Evolutionary conservation across 2,329 filamentous ascomycete genomes (phyloP), one percentile per base, ranked within the genome.

Genomic region (Hymenoscyphus infarciens): DNA sequence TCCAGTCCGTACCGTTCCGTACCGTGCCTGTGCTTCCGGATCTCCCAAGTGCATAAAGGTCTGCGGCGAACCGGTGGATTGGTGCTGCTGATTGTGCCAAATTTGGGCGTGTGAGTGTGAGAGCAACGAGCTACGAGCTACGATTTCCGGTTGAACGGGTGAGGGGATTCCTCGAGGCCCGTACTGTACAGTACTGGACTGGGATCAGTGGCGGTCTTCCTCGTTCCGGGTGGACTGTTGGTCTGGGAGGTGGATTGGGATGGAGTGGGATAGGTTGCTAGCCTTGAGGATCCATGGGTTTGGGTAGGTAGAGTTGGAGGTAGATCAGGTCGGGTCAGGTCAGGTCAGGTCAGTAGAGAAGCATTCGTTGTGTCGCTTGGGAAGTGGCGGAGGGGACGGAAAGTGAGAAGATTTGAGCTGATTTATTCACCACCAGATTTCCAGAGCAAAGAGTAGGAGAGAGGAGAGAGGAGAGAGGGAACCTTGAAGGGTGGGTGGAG

Each of bases 341-440:
- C 25, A 35, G 33, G 13, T 35, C 33, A 15, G 29, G 33, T 35
- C 33, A 35, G 33, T 10, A 35, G 8, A 35, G 33, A 35, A 10
- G 33, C 33, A 11, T 11, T 35, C 33, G 33, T 35, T 35, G 33
- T 35, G 33, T 35, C 10, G 33, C 33, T 35, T 56, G 59, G 29
- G 62, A 60, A 56, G 7, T 16, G 25, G 6, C 10, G 16, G 49
- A 19, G 11, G 27, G 6, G 42, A n/a, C n/a, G n/a, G n/a, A n/a
- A 8, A n/a, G 19, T 16, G 67, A 65, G 66, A 45, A 64, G 61
- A 39, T 68, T 69, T 71, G 69, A 64, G 68, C 67, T 67, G 66
- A 63, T 70, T 69, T 61, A n/a, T 49, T 49, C 42, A 22, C 42
- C 19, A 19, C 42, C 42, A 7, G 25, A 16, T 7, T 35, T 13